Base-by-base conservation (phyloP, 345 rosid species). In the Melaleuca quinquenervia region DNA sequence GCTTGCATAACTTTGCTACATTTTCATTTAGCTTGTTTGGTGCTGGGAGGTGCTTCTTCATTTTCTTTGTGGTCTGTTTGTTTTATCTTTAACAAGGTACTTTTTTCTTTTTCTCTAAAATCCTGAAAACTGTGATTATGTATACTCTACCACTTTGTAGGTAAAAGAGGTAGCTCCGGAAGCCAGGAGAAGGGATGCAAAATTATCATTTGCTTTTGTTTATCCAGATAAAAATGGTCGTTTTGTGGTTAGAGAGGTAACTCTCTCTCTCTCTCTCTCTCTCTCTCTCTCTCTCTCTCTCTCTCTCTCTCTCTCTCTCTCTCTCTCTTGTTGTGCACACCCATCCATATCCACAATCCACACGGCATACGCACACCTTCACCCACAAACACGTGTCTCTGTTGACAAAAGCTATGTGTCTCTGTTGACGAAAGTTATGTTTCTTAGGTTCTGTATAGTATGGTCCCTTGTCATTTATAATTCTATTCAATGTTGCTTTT, bases 181-280 rank as follows among this genome's bases (percentile, higher is more conserved):
- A 80, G 98, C 99, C 86, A 95, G 96, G 89, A 95, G 96, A 92
- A 94, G 94, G 88, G 94, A 93, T 89, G 98, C 96, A n/a, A 94
- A 93, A 86, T 90, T 97, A 76, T 95, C 98, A 8, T 97, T 97
- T 89, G 98, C 98, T 50, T 94, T 97, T 88, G 98, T 96, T 44
- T 96, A 94, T 94, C 98, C 98, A 1, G 96, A 93, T 90, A 93
- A 92, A 86, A 90, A 87, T 48, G 99, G 98, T 18, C 95, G 95
- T 86, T 96, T 94, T 87, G 90, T 91, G 70, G 91, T 94, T 83
- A 92, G 92, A 90, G 95, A 94, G 96, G 99, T 95, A 32, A 87
- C 86, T 82, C 27, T 60, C 55, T 86, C 60, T 82, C 52, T 83
- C 70, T 26, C 49, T 75, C 52, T 24, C 24, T 22, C 13, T 50